Percentiles rank a stretch among this genome's conserved stretches.
These are phyloP conservation scores for Ascochyta clinopodiicola DNA, from an alignment of 2,329 filamentous ascomycete genomes.

Conservation along the genomic window DNA sequence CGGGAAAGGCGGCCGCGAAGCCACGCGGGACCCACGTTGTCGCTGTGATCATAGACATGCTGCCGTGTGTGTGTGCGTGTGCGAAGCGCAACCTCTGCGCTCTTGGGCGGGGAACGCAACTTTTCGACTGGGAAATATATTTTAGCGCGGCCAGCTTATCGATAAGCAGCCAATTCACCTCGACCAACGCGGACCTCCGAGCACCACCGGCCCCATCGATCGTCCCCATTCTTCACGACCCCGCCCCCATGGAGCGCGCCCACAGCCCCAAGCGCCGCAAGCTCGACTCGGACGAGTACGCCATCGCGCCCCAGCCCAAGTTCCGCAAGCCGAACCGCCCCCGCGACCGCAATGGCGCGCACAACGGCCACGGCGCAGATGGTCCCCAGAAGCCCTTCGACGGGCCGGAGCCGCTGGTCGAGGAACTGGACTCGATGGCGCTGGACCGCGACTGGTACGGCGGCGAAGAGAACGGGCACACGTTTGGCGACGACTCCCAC, in stretches of 20 bases:
- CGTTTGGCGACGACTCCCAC: slow-evolving; percentile 89
- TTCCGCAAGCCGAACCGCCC: slow-evolving; percentile 45
- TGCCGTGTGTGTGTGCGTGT: slow-evolving; percentile 9
- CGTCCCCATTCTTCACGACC: not conserved
- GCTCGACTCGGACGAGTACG: slow-evolving; percentile 69
- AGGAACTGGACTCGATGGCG: slow-evolving; percentile 73
- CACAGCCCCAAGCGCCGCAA: slow-evolving; percentile 70
- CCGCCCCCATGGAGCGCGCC: slow-evolving; percentile 43
- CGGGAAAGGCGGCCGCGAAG: slow-evolving; percentile 57
- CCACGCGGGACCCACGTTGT: slow-evolving; percentile 61
- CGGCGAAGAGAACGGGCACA: slow-evolving; percentile 83
- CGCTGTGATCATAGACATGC: slow-evolving; percentile 63
- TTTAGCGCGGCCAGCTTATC: slow-evolving; percentile 22
- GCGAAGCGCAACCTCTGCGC: slow-evolving; percentile 3
- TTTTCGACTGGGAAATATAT: slow-evolving; percentile 17
- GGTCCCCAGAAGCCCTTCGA: slow-evolving; percentile 66
- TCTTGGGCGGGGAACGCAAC: slow-evolving; percentile 16
- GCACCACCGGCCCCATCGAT: slow-evolving; percentile 1
- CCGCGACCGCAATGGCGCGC: slow-evolving; percentile 46
- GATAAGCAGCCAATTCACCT: slow-evolving; percentile 16
- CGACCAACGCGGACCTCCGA: slow-evolving; percentile 28
- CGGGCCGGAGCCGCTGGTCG: slow-evolving; percentile 65
- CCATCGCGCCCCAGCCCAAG: slow-evolving; percentile 58
- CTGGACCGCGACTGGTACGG: slow-evolving; percentile 94
- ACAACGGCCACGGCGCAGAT: slow-evolving; percentile 38